Evolutionary conservation across 805 yeast species (phyloP), one percentile per base, ranked within the genome.

Genomic region (Kodamaea jinghongensis): DNA sequence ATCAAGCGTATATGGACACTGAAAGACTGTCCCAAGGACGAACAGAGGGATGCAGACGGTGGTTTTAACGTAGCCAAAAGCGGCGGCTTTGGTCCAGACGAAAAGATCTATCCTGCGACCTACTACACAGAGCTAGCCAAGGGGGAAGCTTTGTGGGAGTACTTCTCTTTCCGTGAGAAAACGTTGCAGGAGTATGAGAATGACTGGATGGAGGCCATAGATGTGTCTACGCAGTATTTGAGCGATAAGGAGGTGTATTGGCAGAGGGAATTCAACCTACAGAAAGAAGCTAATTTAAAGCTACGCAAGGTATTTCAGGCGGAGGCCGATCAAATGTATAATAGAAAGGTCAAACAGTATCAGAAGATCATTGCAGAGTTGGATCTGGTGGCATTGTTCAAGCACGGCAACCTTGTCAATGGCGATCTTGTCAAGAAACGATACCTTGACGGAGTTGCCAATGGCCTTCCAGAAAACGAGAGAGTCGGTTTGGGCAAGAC

Each of bases 81-180:
- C 12, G 28, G 37, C 5, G 69, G 69, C 4, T 60, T 42, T 38
- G 58, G 63, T 3, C 37, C 42, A 2, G 55, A 56, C 7, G 61
- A 61, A 39, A 36, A 50, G 16, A 56, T 68, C 52, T 56, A 44
- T 36, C 64, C 73, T 2, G 39, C 52, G 16, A 9, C 31, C 9
- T 50, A 63, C 42, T 56, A 68, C 44, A 54, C 55, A 30, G 34
- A 50, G 14, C 44, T 55, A 31, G 62, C 57, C 6, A 40, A 36
- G 9, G 47, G 47, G 10, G 73, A 69, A 46, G 71, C 65, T 0
- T 27, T 46, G 3, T 68, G 70, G 71, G 73, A 69, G 45, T 48
- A 38, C 33, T 34, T 55, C 2, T 22, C 65, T 31, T 53, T 51
- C 34, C 39, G 15, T 15, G 6, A 14, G 6, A 9, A 10, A 8